Conservation (phyloP, 2,329 filamentous ascomycete genomes). For the Neurospora crassa region DNA sequence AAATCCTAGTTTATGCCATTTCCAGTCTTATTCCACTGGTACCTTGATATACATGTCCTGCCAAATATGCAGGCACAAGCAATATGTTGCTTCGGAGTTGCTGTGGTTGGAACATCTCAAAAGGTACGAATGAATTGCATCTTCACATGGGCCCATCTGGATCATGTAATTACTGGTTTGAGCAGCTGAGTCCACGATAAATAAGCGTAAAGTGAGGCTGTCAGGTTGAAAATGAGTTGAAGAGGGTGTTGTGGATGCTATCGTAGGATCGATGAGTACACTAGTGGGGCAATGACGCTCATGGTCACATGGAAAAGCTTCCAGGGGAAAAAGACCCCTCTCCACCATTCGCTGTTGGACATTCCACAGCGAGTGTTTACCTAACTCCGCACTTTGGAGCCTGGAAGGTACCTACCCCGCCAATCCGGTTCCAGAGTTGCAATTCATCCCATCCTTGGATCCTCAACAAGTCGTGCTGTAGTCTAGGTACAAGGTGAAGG, state of each 20-base stretch:
- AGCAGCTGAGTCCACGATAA: background rate
- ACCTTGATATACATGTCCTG: background rate
- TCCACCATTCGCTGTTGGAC: background rate
- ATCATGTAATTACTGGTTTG: background rate
- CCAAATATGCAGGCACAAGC: background rate
- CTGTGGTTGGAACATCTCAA: background rate
- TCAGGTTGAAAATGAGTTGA: background rate
- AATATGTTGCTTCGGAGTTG: background rate
- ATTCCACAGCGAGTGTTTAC: background rate
- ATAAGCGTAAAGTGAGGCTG: background rate
- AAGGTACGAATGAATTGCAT: too few relatives aligned
- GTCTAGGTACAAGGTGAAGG: background rate
- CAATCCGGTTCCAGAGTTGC: conserved; percentile 1
- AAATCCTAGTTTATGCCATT: background rate
- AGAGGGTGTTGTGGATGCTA: background rate
- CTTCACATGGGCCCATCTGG: too few relatives aligned
- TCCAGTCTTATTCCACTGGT: background rate
- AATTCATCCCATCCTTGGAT: background rate
- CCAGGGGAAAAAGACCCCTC: background rate
- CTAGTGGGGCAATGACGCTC: conserved; percentile 5
- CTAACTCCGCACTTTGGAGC: background rate
- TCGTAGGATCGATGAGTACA: background rate
- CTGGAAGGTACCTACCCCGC: conserved; percentile 4
- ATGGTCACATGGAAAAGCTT: conserved; percentile 4
- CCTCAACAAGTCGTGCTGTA: conserved; percentile 5